phyloP scores from a whole-genome alignment of 768 basidiomycete genomes.

The Rhizopogon rudus region DNA sequence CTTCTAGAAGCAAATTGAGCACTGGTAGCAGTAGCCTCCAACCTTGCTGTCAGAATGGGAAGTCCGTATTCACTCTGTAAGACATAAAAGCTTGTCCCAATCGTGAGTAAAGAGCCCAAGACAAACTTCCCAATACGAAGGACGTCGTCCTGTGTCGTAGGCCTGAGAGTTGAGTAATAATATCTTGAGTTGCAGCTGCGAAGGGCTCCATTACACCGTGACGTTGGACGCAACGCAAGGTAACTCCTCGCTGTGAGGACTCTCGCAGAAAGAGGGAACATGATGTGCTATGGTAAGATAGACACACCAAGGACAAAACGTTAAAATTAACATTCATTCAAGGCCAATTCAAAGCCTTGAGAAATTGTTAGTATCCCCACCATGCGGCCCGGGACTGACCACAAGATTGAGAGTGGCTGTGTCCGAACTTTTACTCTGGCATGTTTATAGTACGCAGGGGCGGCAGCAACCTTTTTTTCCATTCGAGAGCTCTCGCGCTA shows the following conservation, averaged over 20 bases:
- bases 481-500: background rate
- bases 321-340: too few species aligned
- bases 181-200: background rate
- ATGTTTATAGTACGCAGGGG: background rate
- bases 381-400: too few species aligned
- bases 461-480: too few species aligned
- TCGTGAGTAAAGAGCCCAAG: constrained; percentile 12
- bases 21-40: background rate
- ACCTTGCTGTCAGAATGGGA: constrained; percentile 1
- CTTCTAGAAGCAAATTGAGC: background rate
- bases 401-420: too few species aligned
- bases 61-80: constrained; percentile 1
- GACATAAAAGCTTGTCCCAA: constrained; percentile 18
- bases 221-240: background rate
- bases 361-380: too few species aligned
- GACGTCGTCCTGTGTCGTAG: constrained; percentile 3
- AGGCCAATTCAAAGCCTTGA: too few species aligned
- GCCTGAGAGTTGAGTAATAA: background rate
- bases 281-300: background rate
- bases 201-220: background rate
- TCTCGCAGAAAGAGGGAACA: background rate
- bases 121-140: constrained; percentile 9
- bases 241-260: background rate
- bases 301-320: background rate
- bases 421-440: too few species aligned